These are phyloP conservation scores for Penicillium crystallinum DNA, from an alignment of 495 filamentous ascomycete genomes.

Conservation along the genomic window DNA sequence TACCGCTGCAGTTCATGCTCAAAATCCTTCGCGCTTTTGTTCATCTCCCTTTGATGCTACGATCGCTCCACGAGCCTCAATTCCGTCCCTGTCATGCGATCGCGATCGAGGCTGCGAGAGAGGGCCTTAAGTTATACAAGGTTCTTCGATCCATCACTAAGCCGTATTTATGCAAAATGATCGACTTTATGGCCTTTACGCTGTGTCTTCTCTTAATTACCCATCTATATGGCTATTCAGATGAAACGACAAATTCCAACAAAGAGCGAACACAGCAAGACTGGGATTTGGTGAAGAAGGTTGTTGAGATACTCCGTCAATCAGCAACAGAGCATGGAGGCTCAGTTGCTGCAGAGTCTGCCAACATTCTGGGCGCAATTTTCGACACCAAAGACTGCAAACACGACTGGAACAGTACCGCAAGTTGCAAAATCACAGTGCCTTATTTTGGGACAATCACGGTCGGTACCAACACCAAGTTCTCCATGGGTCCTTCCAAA, in stretches of 20 bases:
- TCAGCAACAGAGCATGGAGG: slow-evolving; percentile 39
- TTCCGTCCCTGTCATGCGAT: slow-evolving; percentile 36
- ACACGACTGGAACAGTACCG: neutral
- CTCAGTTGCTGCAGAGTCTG: slow-evolving; percentile 44
- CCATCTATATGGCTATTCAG: slow-evolving; percentile 40
- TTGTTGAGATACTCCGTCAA: slow-evolving; percentile 36
- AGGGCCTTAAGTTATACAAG: slow-evolving; percentile 40
- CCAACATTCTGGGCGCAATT: slow-evolving; percentile 40
- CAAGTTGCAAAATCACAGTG: slow-evolving; percentile 33
- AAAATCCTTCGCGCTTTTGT: slow-evolving; percentile 42
- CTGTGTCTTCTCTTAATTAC: slow-evolving; percentile 46
- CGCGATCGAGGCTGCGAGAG: slow-evolving; percentile 46
- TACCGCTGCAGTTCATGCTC: slow-evolving; percentile 43
- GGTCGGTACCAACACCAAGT: slow-evolving; percentile 30
- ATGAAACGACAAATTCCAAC: slow-evolving; percentile 16
- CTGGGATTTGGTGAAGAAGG: slow-evolving; percentile 38
- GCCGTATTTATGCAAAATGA: slow-evolving; percentile 46
- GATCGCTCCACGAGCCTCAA: slow-evolving; percentile 35
- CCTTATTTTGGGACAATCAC: slow-evolving; percentile 44
- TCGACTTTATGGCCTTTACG: slow-evolving; percentile 53
- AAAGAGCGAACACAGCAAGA: slow-evolving; percentile 39
- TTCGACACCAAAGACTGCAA: slow-evolving; percentile 5
- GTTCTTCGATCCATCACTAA: slow-evolving; percentile 32
- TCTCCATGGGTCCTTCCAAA: slow-evolving; percentile 1
- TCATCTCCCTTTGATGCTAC: slow-evolving; percentile 53